These are phyloP conservation scores for Phoenix dactylifera DNA, from an alignment of 176 grass and related monocot species.

Conservation along the genomic window DNA sequence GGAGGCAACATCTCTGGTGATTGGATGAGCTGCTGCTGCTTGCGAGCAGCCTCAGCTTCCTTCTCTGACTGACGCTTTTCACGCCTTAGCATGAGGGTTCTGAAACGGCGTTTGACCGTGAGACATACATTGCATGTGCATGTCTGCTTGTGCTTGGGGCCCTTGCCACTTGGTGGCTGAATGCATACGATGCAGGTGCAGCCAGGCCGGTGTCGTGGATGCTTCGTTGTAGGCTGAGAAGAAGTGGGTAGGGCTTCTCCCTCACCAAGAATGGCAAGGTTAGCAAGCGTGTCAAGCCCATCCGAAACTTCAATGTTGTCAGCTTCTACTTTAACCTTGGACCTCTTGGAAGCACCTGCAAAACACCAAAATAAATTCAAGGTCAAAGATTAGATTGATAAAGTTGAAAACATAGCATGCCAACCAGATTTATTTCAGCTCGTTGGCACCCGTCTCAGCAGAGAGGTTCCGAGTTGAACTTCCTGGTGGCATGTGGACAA, in stretches of 20 bases:
- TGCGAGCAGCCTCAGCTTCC: conserved; percentile 27
- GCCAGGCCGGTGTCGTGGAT: conserved; percentile 82
- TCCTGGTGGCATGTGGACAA: too few species aligned
- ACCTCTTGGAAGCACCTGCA: conserved; percentile 53
- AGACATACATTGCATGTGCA: conserved; percentile 96
- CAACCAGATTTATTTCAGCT: too few species aligned
- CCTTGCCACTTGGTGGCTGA: conserved; percentile 98
- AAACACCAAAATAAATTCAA: background rate
- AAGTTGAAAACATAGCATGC: too few species aligned
- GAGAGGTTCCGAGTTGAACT: too few species aligned
- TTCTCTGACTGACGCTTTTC: conserved; percentile 58
- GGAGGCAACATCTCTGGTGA: conserved; percentile 22
- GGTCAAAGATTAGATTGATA: too few species aligned
- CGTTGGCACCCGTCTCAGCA: too few species aligned
- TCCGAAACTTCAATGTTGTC: conserved; percentile 50
- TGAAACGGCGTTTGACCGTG: conserved; percentile 85
- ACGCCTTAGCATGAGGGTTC: conserved; percentile 86
- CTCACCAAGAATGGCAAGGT: conserved; percentile 91
- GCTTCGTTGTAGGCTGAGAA: conserved; percentile 71
- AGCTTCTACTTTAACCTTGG: conserved; percentile 41
- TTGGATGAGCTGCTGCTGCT: conserved; percentile 28
- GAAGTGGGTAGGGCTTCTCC: conserved; percentile 46
- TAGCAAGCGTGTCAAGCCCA: conserved; percentile 86
- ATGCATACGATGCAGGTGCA: conserved; percentile 99
- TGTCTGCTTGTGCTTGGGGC: conserved; percentile 87